A percentile compares a stretch with the other conserved stretches of the same genome.
These are phyloP conservation scores for Trichophyton benhamiae DNA, from an alignment of 2,329 filamentous ascomycete species.

Conservation along the genomic window DNA sequence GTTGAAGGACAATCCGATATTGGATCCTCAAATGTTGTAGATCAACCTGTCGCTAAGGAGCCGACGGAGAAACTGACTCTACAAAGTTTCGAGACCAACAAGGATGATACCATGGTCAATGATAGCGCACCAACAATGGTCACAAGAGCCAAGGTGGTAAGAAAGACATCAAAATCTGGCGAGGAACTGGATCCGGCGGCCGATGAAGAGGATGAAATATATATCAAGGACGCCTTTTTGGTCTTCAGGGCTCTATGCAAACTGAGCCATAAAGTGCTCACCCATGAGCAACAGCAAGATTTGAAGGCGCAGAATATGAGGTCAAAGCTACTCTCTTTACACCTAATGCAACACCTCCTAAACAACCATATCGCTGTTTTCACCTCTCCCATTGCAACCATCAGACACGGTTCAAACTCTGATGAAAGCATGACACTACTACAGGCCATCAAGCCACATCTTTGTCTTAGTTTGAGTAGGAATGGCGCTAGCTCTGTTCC, in stretches of 20 bases:
- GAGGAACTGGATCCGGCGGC: conserved; percentile 29
- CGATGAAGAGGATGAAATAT: conserved; percentile 80
- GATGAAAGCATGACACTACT: conserved; percentile 75
- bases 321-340: conserved; percentile 86
- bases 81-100: conserved; percentile 56
- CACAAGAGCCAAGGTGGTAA: conserved; percentile 43
- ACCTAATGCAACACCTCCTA: conserved; percentile 87
- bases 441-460: conserved; percentile 90
- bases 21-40: conserved; percentile 24
- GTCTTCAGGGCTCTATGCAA: conserved; percentile 98
- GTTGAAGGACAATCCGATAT: conserved; percentile 36
- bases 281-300: conserved; percentile 84
- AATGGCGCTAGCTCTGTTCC: conserved; percentile 92
- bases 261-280: conserved; percentile 80
- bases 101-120: conserved; percentile 53
- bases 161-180: conserved; percentile 34
- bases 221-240: conserved; percentile 91
- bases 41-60: conserved; percentile 41
- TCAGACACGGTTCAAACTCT: conserved; percentile 78
- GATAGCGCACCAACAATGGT: conserved; percentile 58
- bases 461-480: conserved; percentile 85
- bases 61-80: conserved; percentile 50
- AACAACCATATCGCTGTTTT: conserved; percentile 91
- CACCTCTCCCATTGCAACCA: conserved; percentile 80
- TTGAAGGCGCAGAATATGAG: conserved; percentile 91